Conservation (phyloP, 2,329 filamentous ascomycete species). For the Huntiella moniliformis region DNA sequence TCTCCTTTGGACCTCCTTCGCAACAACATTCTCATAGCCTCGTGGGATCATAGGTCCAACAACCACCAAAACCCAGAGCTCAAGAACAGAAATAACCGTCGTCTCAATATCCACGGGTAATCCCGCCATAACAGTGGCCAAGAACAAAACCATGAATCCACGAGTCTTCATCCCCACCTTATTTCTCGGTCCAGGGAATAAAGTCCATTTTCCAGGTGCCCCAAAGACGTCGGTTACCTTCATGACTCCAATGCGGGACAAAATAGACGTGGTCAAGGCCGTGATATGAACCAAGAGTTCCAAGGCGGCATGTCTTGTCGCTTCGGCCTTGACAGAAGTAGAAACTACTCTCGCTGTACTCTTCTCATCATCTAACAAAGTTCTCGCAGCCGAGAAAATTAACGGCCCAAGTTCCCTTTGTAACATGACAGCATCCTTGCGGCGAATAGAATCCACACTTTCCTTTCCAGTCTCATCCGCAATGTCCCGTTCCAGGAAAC, state of each 20-base stretch:
- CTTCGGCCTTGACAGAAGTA: constrained; percentile 4
- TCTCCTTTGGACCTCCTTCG: constrained; percentile 25
- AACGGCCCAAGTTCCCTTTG: constrained; percentile 28
- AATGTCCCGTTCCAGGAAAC: constrained; percentile 21
- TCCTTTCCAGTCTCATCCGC: neutral
- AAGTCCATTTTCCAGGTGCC: constrained; percentile 23
- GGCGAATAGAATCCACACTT: constrained; percentile 13
- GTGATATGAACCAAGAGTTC: constrained; percentile 28
- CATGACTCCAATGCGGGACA: constrained; percentile 27
- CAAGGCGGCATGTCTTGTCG: constrained; percentile 19
- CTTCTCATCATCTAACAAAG: constrained; percentile 17
- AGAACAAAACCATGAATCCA: constrained; percentile 31
- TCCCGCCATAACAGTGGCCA: constrained; percentile 29
- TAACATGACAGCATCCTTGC: constrained; percentile 18
- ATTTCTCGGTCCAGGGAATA: constrained; percentile 27
- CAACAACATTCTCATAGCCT: constrained; percentile 31
- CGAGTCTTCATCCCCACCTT: constrained; percentile 24
- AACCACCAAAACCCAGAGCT: constrained; percentile 34
- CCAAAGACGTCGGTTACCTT: constrained; percentile 26
- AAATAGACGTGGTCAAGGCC: constrained; percentile 26
- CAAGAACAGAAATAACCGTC: constrained; percentile 25
- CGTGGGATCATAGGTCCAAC: constrained; percentile 28
- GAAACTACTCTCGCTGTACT: too few species aligned
- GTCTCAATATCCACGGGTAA: constrained; percentile 28
- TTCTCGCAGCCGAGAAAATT: constrained; percentile 30